phyloP scores from a whole-genome alignment of 2,329 filamentous ascomycete genomes.

The Claviceps fusiformis region DNA sequence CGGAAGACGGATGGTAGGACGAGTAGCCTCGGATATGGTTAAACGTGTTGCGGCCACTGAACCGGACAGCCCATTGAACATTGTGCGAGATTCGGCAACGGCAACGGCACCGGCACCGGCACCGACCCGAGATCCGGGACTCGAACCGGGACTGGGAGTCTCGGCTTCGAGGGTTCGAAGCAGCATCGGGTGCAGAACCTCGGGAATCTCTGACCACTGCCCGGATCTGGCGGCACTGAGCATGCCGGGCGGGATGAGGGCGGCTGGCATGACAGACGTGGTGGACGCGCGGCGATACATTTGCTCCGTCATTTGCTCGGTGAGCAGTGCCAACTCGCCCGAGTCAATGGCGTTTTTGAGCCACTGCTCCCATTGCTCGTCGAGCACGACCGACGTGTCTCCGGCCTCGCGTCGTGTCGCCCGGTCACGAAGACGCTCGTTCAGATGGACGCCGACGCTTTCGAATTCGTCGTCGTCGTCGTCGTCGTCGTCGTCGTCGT shows the following conservation, averaged over 20 bases:
- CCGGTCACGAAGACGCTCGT: conserved; percentile 50
- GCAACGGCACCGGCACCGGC: background rate
- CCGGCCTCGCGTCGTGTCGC: conserved; percentile 50
- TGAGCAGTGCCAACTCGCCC: conserved; percentile 32
- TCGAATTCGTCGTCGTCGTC: conserved; percentile 17
- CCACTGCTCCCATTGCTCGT: conserved; percentile 65
- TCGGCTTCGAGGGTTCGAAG: conserved; percentile 32
- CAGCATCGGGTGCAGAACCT: conserved; percentile 39
- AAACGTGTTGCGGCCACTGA: background rate
- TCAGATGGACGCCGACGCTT: conserved; percentile 48
- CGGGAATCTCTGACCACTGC: conserved; percentile 44
- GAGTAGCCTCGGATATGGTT: background rate
- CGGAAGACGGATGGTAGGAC: conserved; percentile 5
- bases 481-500: conserved; percentile 1
- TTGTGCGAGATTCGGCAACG: conserved; percentile 1
- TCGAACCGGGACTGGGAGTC: conserved; percentile 5
- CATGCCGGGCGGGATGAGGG: conserved; percentile 37
- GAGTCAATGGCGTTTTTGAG: conserved; percentile 56
- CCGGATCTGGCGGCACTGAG: conserved; percentile 41
- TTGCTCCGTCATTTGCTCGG: conserved; percentile 27
- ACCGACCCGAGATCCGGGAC: background rate
- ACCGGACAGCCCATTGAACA: background rate
- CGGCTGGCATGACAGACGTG: conserved; percentile 15
- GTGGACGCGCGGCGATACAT: conserved; percentile 18
- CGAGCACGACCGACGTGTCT: conserved; percentile 43